phyloP scores from a whole-genome alignment of 805 yeast species.

The Candida glaebosa region DNA sequence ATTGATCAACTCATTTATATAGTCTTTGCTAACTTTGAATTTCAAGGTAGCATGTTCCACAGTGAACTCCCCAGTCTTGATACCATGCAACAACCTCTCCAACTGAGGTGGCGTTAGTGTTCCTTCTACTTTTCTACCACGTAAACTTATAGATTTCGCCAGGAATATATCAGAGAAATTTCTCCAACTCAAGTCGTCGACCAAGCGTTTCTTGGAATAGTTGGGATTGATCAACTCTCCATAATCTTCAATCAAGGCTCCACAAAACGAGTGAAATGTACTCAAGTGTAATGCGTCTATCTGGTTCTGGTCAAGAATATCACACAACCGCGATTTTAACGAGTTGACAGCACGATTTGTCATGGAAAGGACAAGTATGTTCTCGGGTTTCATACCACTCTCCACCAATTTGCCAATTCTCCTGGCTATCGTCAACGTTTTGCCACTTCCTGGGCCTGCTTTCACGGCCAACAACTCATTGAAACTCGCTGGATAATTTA shows the following conservation, averaged over 20 bases:
- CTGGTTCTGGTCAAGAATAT: constrained; percentile 30
- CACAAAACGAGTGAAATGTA: constrained; percentile 67
- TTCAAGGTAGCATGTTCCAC: constrained; percentile 20
- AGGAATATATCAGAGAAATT: constrained; percentile 31
- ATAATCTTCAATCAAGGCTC: constrained; percentile 41
- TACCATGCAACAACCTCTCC: constrained; percentile 20
- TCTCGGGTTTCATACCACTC: constrained; percentile 42
- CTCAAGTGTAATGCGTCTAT: constrained; percentile 37
- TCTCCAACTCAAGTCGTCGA: constrained; percentile 57
- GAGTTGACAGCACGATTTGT: constrained; percentile 66
- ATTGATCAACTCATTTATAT: constrained; percentile 22
- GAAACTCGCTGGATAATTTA: constrained; percentile 36
- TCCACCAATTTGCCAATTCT: constrained; percentile 49
- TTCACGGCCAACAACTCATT: constrained; percentile 45
- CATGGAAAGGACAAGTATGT: constrained; percentile 60
- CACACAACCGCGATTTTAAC: constrained; percentile 28
- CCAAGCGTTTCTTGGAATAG: constrained; percentile 22
- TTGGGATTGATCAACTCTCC: constrained; percentile 15
- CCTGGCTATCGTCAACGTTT: constrained; percentile 56
- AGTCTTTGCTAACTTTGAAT: constrained; percentile 22
- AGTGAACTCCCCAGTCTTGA: constrained; percentile 20
- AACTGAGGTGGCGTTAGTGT: constrained; percentile 20
- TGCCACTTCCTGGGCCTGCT: constrained; percentile 79
- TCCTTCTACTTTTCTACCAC: constrained; percentile 21
- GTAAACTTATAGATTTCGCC: constrained; percentile 26